These are phyloP conservation scores for Aquilaria agallochum DNA, from an alignment of 441 rosid species.

Conservation along the genomic window DNA sequence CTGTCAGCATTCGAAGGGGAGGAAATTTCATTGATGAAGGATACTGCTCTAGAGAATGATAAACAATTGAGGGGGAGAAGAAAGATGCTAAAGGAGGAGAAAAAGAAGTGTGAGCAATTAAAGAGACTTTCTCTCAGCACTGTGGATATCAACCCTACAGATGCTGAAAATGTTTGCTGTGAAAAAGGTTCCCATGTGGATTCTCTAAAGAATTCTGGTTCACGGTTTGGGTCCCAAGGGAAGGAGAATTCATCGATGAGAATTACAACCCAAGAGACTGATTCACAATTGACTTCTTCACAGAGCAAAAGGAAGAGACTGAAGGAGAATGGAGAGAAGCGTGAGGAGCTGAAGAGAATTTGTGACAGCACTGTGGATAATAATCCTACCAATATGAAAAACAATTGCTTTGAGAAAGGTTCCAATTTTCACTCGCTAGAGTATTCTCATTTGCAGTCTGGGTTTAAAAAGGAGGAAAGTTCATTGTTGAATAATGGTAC, in stretches of 20 bases:
- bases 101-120: too few species aligned
- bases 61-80: too few species aligned
- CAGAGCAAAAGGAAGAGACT: slow-evolving; percentile 10
- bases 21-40: slow-evolving; percentile 10
- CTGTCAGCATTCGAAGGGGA: background rate
- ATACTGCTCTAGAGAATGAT: background rate
- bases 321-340: slow-evolving; percentile 1
- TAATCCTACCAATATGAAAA: background rate
- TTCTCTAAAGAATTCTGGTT: slow-evolving; percentile 1
- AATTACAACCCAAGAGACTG: too few species aligned
- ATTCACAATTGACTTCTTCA: slow-evolving; percentile 2
- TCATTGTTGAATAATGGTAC: background rate
- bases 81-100: too few species aligned
- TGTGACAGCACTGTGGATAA: background rate
- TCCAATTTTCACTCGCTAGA: background rate
- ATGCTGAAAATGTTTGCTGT: too few species aligned
- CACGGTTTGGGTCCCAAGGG: background rate
- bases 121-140: too few species aligned
- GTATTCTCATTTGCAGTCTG: background rate
- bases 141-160: too few species aligned
- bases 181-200: slow-evolving; percentile 6
- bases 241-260: background rate
- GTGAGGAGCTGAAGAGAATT: background rate
- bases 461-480: background rate
- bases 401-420: background rate